These are phyloP conservation scores for Neonectria neomacrospora DNA, from an alignment of 2,329 filamentous ascomycete genomes.

Conservation along the genomic window DNA sequence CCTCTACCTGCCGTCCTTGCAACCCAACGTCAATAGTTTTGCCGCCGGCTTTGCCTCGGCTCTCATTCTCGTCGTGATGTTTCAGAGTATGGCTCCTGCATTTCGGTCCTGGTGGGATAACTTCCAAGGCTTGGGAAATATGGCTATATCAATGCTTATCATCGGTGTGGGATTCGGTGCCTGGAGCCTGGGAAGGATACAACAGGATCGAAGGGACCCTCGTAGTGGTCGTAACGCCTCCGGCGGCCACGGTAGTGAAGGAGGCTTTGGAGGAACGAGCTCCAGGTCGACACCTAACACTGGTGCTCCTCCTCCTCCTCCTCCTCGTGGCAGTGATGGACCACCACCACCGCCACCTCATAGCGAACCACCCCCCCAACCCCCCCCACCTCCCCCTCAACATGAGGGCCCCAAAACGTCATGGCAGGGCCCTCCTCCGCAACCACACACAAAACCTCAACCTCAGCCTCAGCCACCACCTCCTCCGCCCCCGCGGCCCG, in stretches of 20 bases:
- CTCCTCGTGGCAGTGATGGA: conserved; percentile 40
- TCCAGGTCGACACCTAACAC: conserved; percentile 49
- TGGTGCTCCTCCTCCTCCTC: conserved; percentile 48
- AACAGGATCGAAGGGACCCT: conserved; percentile 44
- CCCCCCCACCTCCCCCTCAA: conserved; percentile 42
- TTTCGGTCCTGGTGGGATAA: conserved; percentile 78
- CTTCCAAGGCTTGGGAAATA: conserved; percentile 76
- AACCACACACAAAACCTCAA: conserved; percentile 39
- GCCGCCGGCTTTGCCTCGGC: conserved; percentile 85
- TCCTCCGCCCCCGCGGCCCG: conserved; percentile 27
- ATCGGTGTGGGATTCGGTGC: conserved; percentile 79
- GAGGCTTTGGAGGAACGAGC: conserved; percentile 46
- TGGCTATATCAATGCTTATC: conserved; percentile 77
- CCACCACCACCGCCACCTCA: conserved; percentile 54
- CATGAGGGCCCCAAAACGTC: conserved; percentile 52
- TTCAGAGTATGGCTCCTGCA: conserved; percentile 77
- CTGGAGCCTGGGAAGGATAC: conserved; percentile 69
- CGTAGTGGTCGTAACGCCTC: conserved; percentile 38
- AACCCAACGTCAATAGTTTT: conserved; percentile 90
- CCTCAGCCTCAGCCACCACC: conserved; percentile 29
- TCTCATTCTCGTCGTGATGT: conserved; percentile 77
- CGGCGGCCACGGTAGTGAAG: conserved; percentile 36
- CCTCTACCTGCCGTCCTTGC: conserved; percentile 90
- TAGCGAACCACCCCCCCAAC: conserved; percentile 42
- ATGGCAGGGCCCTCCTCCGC: conserved; percentile 49